Evolutionary conservation across 2,329 filamentous ascomycete species (phyloP), one percentile per base, ranked within the genome.

Genomic region (Harringtonia aguacate): DNA sequence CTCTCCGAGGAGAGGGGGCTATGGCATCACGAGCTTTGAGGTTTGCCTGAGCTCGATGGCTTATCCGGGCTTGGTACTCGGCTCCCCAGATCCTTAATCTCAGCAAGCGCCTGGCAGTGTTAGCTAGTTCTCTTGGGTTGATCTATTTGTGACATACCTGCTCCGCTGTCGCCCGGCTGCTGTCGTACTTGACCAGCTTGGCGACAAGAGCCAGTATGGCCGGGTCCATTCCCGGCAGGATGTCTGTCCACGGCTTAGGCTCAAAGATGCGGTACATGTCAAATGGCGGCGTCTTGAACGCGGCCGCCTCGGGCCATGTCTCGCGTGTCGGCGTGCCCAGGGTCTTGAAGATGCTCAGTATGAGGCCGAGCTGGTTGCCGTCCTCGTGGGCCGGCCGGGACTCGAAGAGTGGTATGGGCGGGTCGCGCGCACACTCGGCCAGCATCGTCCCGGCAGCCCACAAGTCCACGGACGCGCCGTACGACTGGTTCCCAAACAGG

Each of bases 301-400:
- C 56, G 12, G 63, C 63, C 6, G 86, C 84, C 61, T 89, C 86
- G 3, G 92, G 92, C 92, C 92, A 98, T 0, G 69, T 78, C 42
- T 81, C 68, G n/a, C 71, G 62, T 36, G 83, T 84, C 0, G 92
- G 92, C 1, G 89, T 95, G 1, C 94, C 94, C 8, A 98, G 62
- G 1, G 83, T 94, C 62, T 85, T 81, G 65, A 98, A 97, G 30
- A 97, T 90, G 56, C 87, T 95, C 43, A 89, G 73, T 45, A 98
- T 90, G 41, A 98, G 69, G 0, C 86, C 85, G 33, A 98, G 70
- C 62, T 98, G 92, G 57, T 86, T 97, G 0, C 94, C 92, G 41
- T 97, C 73, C 53, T 94, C 86, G 47, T 76, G 69, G 0, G 66
- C 69, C 3, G 72, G 61, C 1, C 87, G 84, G 4, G 87, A 86